Evolutionary conservation across 2,329 filamentous ascomycete genomes (phyloP).

Genomic region (Colletotrichum australisinense): DNA sequence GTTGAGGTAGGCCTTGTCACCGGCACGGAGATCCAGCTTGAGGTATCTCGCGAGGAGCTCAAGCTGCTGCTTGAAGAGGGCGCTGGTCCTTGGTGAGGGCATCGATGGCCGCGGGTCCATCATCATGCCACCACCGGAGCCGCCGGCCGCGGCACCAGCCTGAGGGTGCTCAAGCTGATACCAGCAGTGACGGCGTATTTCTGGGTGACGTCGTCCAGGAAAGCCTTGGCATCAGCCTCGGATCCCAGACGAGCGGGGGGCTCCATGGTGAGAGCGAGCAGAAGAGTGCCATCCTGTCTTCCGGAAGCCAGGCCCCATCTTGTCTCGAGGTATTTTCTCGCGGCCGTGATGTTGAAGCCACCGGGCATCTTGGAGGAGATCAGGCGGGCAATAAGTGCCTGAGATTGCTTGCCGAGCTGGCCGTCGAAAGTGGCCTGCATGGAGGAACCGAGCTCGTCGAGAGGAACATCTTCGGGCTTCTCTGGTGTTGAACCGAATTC

Average conservation of each 20-base stretch:
- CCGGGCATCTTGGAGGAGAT: constrained; percentile 99
- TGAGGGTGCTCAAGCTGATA: constrained; percentile 83
- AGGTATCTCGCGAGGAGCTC: constrained; percentile 95
- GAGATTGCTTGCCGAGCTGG: constrained; percentile 96
- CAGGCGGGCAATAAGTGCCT: constrained; percentile 90
- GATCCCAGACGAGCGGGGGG: constrained; percentile 88
- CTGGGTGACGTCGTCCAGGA: constrained; percentile 87
- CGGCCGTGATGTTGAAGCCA: constrained; percentile 97
- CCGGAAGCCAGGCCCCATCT: constrained; percentile 90
- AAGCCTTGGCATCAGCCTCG: constrained; percentile 91
- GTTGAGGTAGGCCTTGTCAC: constrained; percentile 90
- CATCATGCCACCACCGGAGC: constrained; percentile 90
- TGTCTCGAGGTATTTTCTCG: constrained; percentile 94
- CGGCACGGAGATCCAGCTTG: constrained; percentile 96
- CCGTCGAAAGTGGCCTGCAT: constrained; percentile 99
- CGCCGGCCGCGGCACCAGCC: constrained; percentile 78
- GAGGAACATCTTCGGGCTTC: constrained; percentile 96
- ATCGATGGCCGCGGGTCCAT: constrained; percentile 98
- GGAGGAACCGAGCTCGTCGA: constrained; percentile 92
- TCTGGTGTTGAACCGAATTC: constrained; percentile 98
- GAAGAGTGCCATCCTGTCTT: constrained; percentile 89
- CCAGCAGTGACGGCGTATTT: constrained; percentile 90
- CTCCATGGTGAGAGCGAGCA: constrained; percentile 93
- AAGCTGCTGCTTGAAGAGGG: constrained; percentile 97
- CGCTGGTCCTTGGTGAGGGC: constrained; percentile 97